Percentiles rank a stretch among this genome's conserved stretches.
These are phyloP conservation scores for Fusarium ambrosium DNA, from an alignment of 2,329 filamentous ascomycete species.

Conservation along the genomic window DNA sequence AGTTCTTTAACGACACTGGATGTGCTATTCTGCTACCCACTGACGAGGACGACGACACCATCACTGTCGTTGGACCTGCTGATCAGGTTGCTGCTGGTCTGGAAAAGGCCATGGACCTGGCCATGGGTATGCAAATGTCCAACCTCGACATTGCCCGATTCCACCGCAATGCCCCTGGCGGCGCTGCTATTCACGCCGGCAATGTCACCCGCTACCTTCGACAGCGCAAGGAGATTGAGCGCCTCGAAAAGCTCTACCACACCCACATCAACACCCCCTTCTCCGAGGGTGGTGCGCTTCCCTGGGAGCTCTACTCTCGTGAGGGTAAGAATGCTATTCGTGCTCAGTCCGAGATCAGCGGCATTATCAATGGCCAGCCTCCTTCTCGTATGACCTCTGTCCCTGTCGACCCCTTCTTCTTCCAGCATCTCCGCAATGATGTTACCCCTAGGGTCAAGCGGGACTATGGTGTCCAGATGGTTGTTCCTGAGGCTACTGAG, in stretches of 20 bases:
- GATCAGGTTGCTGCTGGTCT: constrained; percentile 80
- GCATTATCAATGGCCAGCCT: constrained; percentile 79
- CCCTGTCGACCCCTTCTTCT: constrained; percentile 82
- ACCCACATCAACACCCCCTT: constrained; percentile 89
- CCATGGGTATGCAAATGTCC: constrained; percentile 86
- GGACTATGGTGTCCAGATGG: constrained; percentile 79
- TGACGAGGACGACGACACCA: constrained; percentile 82
- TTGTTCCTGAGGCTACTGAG: constrained; percentile 76
- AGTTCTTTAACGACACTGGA: constrained; percentile 92
- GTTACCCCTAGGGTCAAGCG: constrained; percentile 74
- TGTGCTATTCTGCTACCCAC: constrained; percentile 87
- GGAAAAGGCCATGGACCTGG: constrained; percentile 89
- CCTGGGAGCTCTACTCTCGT: constrained; percentile 90
- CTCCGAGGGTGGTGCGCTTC: constrained; percentile 75
- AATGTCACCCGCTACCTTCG: constrained; percentile 90
- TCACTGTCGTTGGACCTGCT: constrained; percentile 86
- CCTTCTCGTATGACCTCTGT: constrained; percentile 78
- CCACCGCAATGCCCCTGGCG: constrained; percentile 79
- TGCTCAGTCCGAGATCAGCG: constrained; percentile 80
- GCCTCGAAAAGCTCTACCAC: constrained; percentile 83
- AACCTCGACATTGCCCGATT: constrained; percentile 86
- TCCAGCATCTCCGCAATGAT: constrained; percentile 77
- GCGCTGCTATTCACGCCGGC: constrained; percentile 82
- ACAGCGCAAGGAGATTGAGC: constrained; percentile 83
- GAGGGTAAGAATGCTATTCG: constrained; percentile 87